phyloP scores from a whole-genome alignment of 2,329 filamentous ascomycete species.

The Trichoderma polysporum region DNA sequence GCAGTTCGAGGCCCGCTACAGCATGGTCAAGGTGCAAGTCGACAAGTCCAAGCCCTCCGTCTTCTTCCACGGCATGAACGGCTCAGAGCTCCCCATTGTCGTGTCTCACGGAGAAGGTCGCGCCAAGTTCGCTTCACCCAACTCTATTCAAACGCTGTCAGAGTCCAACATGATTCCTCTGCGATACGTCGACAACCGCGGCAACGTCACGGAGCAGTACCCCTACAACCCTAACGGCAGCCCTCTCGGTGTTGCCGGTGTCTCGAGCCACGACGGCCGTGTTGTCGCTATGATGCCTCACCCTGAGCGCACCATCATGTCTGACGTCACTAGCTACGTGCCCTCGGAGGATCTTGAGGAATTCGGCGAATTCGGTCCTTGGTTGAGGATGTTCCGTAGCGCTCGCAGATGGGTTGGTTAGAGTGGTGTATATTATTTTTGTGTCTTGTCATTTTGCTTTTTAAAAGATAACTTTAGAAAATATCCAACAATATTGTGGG shows the following conservation, averaged over 20 bases:
- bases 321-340: conserved; percentile 73
- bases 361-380: conserved; percentile 82
- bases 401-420: conserved; percentile 83
- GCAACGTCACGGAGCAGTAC: conserved; percentile 74
- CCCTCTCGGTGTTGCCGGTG: conserved; percentile 76
- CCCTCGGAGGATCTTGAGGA: conserved; percentile 57
- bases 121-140: conserved; percentile 64
- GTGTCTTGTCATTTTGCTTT: background rate
- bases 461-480: conserved; percentile 12
- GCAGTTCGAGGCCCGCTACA: conserved; percentile 86
- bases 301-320: conserved; percentile 84
- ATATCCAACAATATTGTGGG: conserved; percentile 8
- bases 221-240: conserved; percentile 87
- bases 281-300: conserved; percentile 92
- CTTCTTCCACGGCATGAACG: conserved; percentile 86
- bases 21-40: conserved; percentile 76
- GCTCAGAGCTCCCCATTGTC: conserved; percentile 77
- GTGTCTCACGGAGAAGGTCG: conserved; percentile 91
- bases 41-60: conserved; percentile 62
- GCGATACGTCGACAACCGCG: conserved; percentile 80
- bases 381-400: conserved; percentile 83
- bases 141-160: conserved; percentile 55
- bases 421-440: background rate
- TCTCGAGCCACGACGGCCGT: conserved; percentile 73
- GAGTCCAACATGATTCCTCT: conserved; percentile 70